A percentile compares a stretch with the other conserved stretches of the same genome.
These are phyloP conservation scores for Saitoella complicata DNA, from an alignment of 805 yeast genomes.

Conservation along the genomic window DNA sequence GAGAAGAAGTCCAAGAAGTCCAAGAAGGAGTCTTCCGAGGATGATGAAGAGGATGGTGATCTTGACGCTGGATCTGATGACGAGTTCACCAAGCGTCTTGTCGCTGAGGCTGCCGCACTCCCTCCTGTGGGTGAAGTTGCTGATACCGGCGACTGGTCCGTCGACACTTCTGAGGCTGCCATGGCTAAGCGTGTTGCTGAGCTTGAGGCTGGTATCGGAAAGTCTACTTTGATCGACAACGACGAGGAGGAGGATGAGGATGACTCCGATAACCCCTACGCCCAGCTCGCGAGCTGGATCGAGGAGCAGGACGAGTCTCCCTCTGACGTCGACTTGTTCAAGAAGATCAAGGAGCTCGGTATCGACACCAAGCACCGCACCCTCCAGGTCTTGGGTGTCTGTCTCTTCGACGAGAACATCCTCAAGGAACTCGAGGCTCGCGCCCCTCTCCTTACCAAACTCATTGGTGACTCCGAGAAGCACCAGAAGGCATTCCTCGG, in stretches of 20 bases:
- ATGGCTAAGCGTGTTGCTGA: conserved; percentile 81
- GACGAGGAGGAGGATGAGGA: conserved; percentile 20
- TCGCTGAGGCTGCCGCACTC: conserved; percentile 65
- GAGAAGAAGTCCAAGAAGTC: conserved; percentile 20
- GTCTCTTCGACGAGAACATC: conserved; percentile 52
- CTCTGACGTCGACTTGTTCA: conserved; percentile 78
- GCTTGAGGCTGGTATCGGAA: conserved; percentile 35
- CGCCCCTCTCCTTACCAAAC: conserved; percentile 65
- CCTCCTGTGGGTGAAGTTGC: conserved; percentile 33
- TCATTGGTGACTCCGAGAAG: conserved; percentile 35
- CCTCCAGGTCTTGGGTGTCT: conserved; percentile 83
- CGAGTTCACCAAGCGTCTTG: conserved; percentile 58
- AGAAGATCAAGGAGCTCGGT: conserved; percentile 68
- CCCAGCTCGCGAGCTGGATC: conserved; percentile 83
- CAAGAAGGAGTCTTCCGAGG: conserved; percentile 17
- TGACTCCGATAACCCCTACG: conserved; percentile 35
- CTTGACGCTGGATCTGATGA: conserved; percentile 39
- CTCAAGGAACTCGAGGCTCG: conserved; percentile 58
- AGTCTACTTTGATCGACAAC: conserved; percentile 17
- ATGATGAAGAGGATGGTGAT: conserved; percentile 21
- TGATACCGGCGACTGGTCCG: conserved; percentile 92
- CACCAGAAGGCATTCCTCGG: conserved; percentile 85
- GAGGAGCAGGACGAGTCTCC: conserved; percentile 49
- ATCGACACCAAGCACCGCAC: conserved; percentile 58
- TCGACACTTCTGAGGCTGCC: conserved; percentile 93